A percentile compares a stretch with the other conserved stretches of the same genome.
Evolutionary conservation across 768 basidiomycete genomes (phyloP).

Genomic region (Mycena olivaceomarginata): DNA sequence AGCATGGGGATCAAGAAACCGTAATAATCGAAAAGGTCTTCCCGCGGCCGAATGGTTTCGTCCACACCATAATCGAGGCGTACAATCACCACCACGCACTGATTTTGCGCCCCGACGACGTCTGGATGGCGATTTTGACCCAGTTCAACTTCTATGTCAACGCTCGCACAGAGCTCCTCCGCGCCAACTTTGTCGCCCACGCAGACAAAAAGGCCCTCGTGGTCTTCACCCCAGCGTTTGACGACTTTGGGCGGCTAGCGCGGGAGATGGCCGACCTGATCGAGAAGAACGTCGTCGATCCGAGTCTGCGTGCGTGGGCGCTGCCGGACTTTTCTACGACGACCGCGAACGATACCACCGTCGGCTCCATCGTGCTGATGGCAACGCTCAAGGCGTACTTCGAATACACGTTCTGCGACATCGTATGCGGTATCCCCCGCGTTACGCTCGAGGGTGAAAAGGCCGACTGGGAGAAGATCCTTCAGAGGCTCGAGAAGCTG

Average conservation of each 20-base stretch:
- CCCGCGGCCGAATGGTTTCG: conserved; percentile 45
- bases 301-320: conserved; percentile 60
- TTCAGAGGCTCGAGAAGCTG: conserved; percentile 4
- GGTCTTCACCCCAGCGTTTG: conserved; percentile 34
- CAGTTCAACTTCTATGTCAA: conserved; percentile 61
- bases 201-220: conserved; percentile 47
- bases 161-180: conserved; percentile 56
- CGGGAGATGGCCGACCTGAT: conserved; percentile 5
- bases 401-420: conserved; percentile 49
- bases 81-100: conserved; percentile 54
- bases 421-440: conserved; percentile 61
- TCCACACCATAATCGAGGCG: conserved; percentile 47
- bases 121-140: conserved; percentile 56
- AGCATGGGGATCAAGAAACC: too few species aligned
- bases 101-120: conserved; percentile 62
- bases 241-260: conserved; percentile 48
- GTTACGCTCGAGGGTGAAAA: conserved; percentile 13
- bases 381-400: conserved; percentile 65
- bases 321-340: conserved; percentile 67
- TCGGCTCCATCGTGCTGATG: conserved; percentile 64
- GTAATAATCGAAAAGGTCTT: not conserved
- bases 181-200: conserved; percentile 52
- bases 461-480: not conserved
- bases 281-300: conserved; percentile 27
- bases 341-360: conserved; percentile 58